phyloP scores from a whole-genome alignment of 768 basidiomycete genomes.

The Omphalotus guepiniiformis region DNA sequence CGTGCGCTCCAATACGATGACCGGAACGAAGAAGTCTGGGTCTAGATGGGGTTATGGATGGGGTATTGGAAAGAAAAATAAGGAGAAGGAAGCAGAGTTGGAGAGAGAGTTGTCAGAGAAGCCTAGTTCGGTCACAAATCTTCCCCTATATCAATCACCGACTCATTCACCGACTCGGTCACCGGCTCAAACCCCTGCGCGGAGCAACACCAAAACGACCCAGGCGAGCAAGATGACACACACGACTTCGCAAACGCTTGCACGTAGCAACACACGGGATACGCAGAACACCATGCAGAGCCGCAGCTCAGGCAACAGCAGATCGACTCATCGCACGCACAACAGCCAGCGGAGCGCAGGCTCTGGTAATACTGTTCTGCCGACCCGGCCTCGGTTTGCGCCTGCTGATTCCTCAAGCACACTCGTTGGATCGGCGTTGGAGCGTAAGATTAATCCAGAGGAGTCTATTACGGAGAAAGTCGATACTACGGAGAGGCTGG shows the following conservation, averaged over 20 bases:
- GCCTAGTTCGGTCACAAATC: slow-evolving; percentile 2
- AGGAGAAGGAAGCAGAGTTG: slow-evolving; percentile 33
- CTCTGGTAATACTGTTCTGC: slow-evolving; percentile 11
- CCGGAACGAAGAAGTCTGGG: slow-evolving; percentile 52
- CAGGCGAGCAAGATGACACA: slow-evolving; percentile 32
- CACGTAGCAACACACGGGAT: neutral
- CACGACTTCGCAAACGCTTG: slow-evolving; percentile 19
- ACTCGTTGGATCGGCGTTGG: slow-evolving; percentile 68
- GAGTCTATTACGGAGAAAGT: slow-evolving; percentile 48
- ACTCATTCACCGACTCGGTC: slow-evolving; percentile 29
- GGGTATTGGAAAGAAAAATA: slow-evolving; percentile 56
- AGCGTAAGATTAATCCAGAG: slow-evolving; percentile 64
- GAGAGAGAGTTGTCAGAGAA: slow-evolving; percentile 24
- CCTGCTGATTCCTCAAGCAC: slow-evolving; percentile 69
- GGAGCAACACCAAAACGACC: slow-evolving; percentile 36
- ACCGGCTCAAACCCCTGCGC: slow-evolving; percentile 26
- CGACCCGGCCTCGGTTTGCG: slow-evolving; percentile 33
- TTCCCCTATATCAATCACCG: slow-evolving; percentile 33
- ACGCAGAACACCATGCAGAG: slow-evolving; percentile 15
- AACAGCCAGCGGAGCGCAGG: slow-evolving; percentile 16
- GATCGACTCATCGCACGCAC: slow-evolving; percentile 9
- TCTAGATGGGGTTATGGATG: slow-evolving; percentile 68
- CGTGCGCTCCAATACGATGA: slow-evolving; percentile 48
- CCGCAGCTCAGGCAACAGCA: slow-evolving; percentile 13
- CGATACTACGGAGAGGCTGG: slow-evolving; percentile 58